Conservation (phyloP, 345 rosid species). For the Pugionium cornutum region DNA sequence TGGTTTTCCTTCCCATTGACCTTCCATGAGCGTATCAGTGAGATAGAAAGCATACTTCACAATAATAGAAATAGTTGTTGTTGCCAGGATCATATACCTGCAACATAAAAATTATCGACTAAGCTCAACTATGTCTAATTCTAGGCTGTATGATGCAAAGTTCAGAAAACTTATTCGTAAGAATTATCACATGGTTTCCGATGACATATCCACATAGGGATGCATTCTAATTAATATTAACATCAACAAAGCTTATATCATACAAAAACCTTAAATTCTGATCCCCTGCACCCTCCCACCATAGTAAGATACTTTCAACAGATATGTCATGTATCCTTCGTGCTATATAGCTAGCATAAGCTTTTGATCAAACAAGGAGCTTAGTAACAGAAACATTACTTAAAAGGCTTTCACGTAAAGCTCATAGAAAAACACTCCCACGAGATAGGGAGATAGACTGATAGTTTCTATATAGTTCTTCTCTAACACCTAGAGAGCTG, state of each 20-base stretch:
- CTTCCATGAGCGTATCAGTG: conserved; percentile 97
- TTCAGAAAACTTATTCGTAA: neutral
- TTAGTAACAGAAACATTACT: neutral
- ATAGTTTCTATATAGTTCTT: neutral
- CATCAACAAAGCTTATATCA: neutral
- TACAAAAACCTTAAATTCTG: neutral
- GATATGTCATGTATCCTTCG: neutral
- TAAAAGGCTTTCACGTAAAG: neutral
- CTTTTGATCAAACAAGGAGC: neutral
- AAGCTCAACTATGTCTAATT: neutral
- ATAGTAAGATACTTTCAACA: neutral
- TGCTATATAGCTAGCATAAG: neutral
- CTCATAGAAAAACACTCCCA: neutral
- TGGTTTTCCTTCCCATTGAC: conserved; percentile 95
- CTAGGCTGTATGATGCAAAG: neutral
- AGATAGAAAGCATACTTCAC: conserved; percentile 85
- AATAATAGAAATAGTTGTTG: conserved; percentile 84
- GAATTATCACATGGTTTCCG: neutral
- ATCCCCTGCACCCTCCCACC: neutral
- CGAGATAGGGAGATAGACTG: neutral
- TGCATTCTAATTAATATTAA: neutral
- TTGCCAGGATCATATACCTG: conserved; percentile 96
- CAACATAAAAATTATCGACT: conserved; percentile 11
- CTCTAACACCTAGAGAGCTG: neutral
- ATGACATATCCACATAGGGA: neutral